Evolutionary conservation across 345 rosid species (phyloP).

Genomic region (Pistacia atlantica): DNA sequence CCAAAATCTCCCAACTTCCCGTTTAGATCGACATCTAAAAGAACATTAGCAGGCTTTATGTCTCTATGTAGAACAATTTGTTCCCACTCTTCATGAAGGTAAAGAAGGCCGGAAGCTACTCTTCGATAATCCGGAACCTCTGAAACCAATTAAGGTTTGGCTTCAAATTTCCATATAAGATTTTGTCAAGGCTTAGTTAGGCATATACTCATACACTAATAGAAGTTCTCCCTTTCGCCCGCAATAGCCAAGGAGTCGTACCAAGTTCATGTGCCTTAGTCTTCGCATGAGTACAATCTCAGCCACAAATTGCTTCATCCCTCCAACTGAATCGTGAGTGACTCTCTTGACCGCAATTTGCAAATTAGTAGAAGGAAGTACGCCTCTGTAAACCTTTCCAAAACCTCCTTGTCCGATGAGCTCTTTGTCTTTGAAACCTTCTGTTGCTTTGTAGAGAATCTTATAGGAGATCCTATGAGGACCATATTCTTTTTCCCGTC

Average conservation of each 20-base stretch:
- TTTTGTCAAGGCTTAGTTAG: conserved; percentile 52
- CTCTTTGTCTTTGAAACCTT: conserved; percentile 42
- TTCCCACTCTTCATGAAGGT: conserved; percentile 56
- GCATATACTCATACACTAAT: conserved; percentile 51
- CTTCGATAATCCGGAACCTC: conserved; percentile 44
- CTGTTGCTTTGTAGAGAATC: conserved; percentile 43
- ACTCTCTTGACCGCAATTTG: conserved; percentile 54
- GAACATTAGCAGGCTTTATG: conserved; percentile 50
- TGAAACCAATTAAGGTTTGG: conserved; percentile 42
- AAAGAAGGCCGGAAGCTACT: conserved; percentile 49
- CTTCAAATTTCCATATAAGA: conserved; percentile 27
- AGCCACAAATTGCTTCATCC: conserved; percentile 54
- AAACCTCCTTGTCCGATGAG: conserved; percentile 50
- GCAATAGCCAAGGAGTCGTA: conserved; percentile 51
- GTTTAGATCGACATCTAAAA: conserved; percentile 30
- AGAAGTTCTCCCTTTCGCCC: conserved; percentile 45
- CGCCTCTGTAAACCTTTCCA: conserved; percentile 50
- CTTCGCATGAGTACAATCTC: conserved; percentile 51
- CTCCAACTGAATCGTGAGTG: conserved; percentile 51
- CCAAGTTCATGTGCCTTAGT: conserved; percentile 51
- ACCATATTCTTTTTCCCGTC: conserved; percentile 50
- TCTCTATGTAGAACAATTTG: conserved; percentile 60
- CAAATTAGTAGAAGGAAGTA: conserved; percentile 20
- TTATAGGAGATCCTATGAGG: conserved; percentile 44
- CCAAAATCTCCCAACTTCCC: conserved; percentile 37